Evolutionary conservation across 2,329 filamentous ascomycete species (phyloP).

Genomic region (Helicocarpus griseus): DNA sequence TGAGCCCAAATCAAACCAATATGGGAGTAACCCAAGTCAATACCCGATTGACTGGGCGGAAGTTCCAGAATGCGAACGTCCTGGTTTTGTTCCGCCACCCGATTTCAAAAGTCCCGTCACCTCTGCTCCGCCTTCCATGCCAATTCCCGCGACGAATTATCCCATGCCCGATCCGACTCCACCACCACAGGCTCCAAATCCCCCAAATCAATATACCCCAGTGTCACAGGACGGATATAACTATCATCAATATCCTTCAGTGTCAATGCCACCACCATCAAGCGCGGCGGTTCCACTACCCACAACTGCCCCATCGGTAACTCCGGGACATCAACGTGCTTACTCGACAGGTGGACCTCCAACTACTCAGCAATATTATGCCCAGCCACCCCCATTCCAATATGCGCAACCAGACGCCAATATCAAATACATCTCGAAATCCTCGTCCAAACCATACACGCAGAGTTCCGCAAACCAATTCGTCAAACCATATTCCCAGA

Average conservation of each 20-base stretch:
- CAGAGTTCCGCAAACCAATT: slow-evolving; percentile 10
- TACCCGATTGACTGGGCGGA: slow-evolving; percentile 26
- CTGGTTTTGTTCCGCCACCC: slow-evolving; percentile 32
- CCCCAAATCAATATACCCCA: background rate
- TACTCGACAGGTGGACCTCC: slow-evolving; percentile 19
- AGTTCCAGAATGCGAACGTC: slow-evolving; percentile 31
- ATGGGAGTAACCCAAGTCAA: slow-evolving; percentile 7
- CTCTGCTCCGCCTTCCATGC: background rate
- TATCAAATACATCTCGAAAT: slow-evolving; percentile 29
- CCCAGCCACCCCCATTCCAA: slow-evolving; percentile 25
- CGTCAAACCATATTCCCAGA: slow-evolving; percentile 17
- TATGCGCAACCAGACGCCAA: slow-evolving; percentile 32
- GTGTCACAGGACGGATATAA: background rate
- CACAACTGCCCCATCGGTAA: slow-evolving; percentile 6
- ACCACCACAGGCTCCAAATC: background rate
- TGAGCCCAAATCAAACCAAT: slow-evolving; percentile 11
- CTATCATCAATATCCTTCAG: background rate
- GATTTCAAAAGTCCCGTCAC: background rate
- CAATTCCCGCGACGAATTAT: slow-evolving; percentile 3
- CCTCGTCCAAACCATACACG: slow-evolving; percentile 3
- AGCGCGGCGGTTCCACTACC: slow-evolving; percentile 23
- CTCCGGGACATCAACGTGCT: slow-evolving; percentile 22
- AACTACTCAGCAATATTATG: slow-evolving; percentile 19
- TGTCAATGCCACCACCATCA: background rate
- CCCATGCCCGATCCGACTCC: slow-evolving; percentile 1